These are phyloP conservation scores for Mycena galericulata DNA, from an alignment of 768 basidiomycete species.

Conservation along the genomic window DNA sequence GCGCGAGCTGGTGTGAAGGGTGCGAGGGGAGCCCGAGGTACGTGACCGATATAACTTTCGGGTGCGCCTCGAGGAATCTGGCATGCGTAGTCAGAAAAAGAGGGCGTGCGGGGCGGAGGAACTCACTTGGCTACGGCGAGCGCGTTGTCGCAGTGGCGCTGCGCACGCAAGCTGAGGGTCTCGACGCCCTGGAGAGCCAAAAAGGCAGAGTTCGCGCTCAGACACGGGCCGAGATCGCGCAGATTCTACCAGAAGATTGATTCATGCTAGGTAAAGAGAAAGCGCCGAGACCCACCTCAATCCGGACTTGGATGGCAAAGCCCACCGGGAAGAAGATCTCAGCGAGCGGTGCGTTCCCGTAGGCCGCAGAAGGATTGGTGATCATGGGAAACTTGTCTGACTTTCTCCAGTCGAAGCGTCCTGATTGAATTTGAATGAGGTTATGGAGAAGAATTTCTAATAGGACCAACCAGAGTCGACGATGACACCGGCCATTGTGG, in stretches of 20 bases:
- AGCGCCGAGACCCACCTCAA: conserved; percentile 42
- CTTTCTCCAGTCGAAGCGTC: conserved; percentile 63
- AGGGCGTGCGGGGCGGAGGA: background rate
- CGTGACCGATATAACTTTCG: conserved; percentile 78
- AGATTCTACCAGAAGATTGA: conserved; percentile 55
- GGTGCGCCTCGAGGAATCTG: conserved; percentile 72
- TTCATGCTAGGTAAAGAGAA: background rate
- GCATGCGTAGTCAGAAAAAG: background rate
- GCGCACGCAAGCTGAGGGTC: conserved; percentile 68
- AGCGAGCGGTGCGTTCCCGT: conserved; percentile 64
- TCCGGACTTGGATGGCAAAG: conserved; percentile 63
- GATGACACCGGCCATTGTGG: conserved; percentile 71
- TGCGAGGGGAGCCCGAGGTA: conserved; percentile 80
- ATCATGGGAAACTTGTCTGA: conserved; percentile 67
- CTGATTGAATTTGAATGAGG: too few species aligned
- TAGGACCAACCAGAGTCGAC: conserved; percentile 66
- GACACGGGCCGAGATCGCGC: conserved; percentile 73
- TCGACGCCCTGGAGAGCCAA: conserved; percentile 79
- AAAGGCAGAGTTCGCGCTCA: conserved; percentile 69
- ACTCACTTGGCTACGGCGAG: conserved; percentile 54
- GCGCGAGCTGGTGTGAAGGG: conserved; percentile 68
- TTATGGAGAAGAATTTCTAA: too few species aligned
- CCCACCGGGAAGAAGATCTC: conserved; percentile 63
- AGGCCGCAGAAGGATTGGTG: conserved; percentile 66
- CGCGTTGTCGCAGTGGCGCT: conserved; percentile 71